Evolutionary conservation across 139 green algal genomes (phyloP), one percentile per base, ranked within the genome.

Genomic region (Spirogloea muscicola): DNA sequence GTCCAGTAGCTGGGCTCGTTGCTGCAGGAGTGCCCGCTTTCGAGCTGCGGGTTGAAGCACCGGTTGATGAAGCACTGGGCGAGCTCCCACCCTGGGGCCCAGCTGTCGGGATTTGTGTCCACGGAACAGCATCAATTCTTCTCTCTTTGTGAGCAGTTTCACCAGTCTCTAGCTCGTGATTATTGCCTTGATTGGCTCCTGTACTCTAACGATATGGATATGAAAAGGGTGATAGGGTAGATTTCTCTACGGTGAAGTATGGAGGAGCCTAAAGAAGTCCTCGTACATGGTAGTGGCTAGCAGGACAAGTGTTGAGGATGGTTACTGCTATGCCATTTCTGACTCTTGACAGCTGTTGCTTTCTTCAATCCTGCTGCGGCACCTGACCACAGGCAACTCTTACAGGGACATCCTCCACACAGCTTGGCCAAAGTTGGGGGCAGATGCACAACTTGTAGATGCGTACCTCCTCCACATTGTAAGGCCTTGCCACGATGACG

Each of bases 401-500:
- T 74, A 74, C 43, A 7, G 21, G 34, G 65, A 74, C 16, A 29
- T 74, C 25, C 43, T 74, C 3, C 65, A 74, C 1, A 36, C 38
- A 21, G 21, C 34, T n/a, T 37, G 65, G 6, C 65, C 65, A 0
- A 39, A 33, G 33, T 46, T n/a, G 18, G 16, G 27, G 21, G 65
- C 43, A 5, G 65, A 37, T 16, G 21, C 49, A 34, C 18, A 33
- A 0, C 18, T 74, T 39, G 40, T 39, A 1, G 65, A 74, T 3
- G 65, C 38, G 0, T 74, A 74, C 44, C 37, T 52, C 21, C 43
- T 74, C 34, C 65, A 74, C 38, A 27, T 65, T 4, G 65, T 74
- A 64, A 64, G 33, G 10, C 29, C 55, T 64, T 38, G 10, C 10
- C 10, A 40, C 55, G 36, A 10, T 64, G 10, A 40, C 55, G 29